phyloP scores from a whole-genome alignment of 495 filamentous ascomycete genomes.

The Lasiosphaeria hispida region DNA sequence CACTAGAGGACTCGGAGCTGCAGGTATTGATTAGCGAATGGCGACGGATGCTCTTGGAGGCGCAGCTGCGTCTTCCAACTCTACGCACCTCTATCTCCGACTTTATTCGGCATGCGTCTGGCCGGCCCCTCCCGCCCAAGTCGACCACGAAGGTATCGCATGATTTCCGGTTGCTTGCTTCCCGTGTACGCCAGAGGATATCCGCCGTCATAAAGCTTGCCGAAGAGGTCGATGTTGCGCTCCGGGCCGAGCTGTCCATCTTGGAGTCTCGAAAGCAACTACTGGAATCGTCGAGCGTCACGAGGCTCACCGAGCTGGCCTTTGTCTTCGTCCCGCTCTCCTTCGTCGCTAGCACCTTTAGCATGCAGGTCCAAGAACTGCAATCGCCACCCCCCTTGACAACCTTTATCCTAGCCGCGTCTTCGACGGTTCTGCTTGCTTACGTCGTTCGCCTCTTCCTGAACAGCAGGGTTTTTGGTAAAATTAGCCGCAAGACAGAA shows the following conservation, averaged over 20 bases:
- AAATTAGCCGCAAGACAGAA: not conserved
- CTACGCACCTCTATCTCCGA: not conserved
- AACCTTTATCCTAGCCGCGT: not conserved
- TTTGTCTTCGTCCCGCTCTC: not conserved
- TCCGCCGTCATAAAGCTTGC: not conserved
- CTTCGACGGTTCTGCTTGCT: not conserved
- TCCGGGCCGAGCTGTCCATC: not conserved
- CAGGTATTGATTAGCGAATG: not conserved
- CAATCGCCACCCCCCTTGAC: not conserved
- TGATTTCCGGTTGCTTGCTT: not conserved
- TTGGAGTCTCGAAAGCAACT: conserved; percentile 4
- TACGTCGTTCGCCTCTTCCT: not conserved
- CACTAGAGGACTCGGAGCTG: not conserved
- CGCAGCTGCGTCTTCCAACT: not conserved
- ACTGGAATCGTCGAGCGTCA: not conserved
- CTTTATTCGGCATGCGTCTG: not conserved
- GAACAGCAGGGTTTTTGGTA: not conserved
- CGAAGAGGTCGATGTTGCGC: not conserved
- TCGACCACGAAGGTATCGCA: not conserved
- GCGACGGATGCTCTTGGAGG: not conserved
- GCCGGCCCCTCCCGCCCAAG: not conserved
- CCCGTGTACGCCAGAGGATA: not conserved
- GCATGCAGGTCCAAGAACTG: conserved; percentile 4
- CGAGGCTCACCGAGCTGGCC: not conserved
- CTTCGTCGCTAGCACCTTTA: conserved; percentile 4